Evolutionary conservation across 2,329 filamentous ascomycete species (phyloP), one percentile per base, ranked within the genome.

Genomic region (Coniochaeta ligniaria): DNA sequence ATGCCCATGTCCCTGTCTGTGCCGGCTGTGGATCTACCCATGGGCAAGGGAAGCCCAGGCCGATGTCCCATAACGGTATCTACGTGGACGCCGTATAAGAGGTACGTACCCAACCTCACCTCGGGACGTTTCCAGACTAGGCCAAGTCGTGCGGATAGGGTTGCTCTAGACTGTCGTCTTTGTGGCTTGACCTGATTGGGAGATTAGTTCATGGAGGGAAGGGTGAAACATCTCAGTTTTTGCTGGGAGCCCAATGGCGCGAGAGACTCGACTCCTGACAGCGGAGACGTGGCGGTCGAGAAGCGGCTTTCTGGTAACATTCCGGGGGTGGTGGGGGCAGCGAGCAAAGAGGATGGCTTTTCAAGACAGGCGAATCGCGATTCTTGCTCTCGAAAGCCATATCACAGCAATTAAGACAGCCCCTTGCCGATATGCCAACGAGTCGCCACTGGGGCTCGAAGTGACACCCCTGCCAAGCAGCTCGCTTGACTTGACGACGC

Each of bases 131-230:
- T 35, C 31, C 58, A 43, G 35, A 22, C 8, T 45, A 57, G 54
- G 43, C 16, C 14, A 50, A 36, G 43, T 50, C 20, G 47, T 59
- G 45, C 61, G 45, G 54, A 31, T 17, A 55, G 26, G 50, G 31
- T 33, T 35, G 50, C 50, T 55, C 14, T 33, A 52, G 52, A 36
- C 45, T 52, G n/a, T 52, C 55, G 55, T 43, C 38, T 28, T 50
- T 66, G 64, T 67, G 66, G 66, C 65, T 59, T 45, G 60, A 58
- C 63, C 55, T 66, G 62, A 66, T 66, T 65, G 64, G 66, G 64
- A 65, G 62, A 63, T 59, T 8, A 31, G 56, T 33, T 60, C 58
- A 54, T 60, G 62, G 47, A 57, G 43, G 60, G 43, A 57, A 60
- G 47, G 58, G 58, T 62, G 63, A 66, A 65, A 63, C 61, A 47